Base-by-base conservation (phyloP, 805 yeast genomes). In the Candida tammaniensis region DNA sequence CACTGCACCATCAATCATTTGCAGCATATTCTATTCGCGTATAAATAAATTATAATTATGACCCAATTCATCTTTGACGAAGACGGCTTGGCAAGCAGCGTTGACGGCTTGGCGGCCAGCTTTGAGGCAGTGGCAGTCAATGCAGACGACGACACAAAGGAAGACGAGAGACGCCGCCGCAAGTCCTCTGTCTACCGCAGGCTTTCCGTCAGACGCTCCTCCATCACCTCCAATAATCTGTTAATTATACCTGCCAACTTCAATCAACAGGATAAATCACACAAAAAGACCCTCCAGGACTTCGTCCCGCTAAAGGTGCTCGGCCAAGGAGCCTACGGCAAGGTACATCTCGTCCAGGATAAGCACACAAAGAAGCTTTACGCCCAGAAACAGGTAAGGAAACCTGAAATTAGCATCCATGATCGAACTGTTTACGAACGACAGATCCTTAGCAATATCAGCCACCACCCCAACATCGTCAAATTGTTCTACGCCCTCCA, bases 311-410 rank as follows among this genome's bases (percentile, higher is more conserved):
- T 67, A 23, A 64, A 61, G 38, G 73, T 67, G 5, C 50, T 67
- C 39, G 73, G 73, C 19, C 58, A 59, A 44, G 73, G 73, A 5
- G 60, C 70, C 7, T 67, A 63, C 42, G 73, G 73, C 4, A 67
- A 67, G 35, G 73, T 67, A 14, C 54, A 62, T 25, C 48, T 67
- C 35, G 73, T 67, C 9, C 51, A 63, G 24, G 73, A 67, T 42
- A 43, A 45, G 20, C 26, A 54, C 13, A 61, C 61, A 6, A 66
- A 68, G 7, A 56, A 54, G 42, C 48, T 67, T 19, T 67, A 57
- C 47, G 73, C 72, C 11, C 72, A 61, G 49, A 67, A 67, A 38
- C 73, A 67, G 46, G 50, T 67, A 39, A 59, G 64, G 34, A 67
- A 67, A 41, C 66, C 61, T 9, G 20, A 50, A 51, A 34, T 49